Base-by-base conservation (phyloP, 495 filamentous ascomycete species). In the Lasiosphaeris hirsuta region DNA sequence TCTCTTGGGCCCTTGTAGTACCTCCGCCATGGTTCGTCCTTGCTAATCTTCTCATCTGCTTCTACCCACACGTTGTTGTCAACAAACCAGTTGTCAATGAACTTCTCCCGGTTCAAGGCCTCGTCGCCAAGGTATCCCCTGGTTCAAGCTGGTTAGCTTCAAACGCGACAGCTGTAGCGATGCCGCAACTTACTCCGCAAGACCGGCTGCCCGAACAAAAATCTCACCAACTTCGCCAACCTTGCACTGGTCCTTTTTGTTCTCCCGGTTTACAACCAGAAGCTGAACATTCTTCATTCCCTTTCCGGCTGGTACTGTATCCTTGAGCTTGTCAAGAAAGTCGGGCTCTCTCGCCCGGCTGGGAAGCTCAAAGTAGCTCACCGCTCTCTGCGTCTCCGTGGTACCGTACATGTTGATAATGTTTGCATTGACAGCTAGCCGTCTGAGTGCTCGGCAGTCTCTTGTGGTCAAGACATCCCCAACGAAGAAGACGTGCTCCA, bases 201-300 rank as follows among this genome's bases (percentile, higher is more conserved):
- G 80, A 59, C 93, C 94, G 36, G 79, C 94, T 18, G 94, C 94
- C 18, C 94, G 83, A 18, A 97, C 83, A 60, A 88, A 94, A 10
- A 97, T 89, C 70, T 97, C 92, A 19, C 92, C 92, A 14, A 86
- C 81, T 63, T 96, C 89, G 7, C 91, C 91, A 36, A 94, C 77
- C 35, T 80, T 81, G 69, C 94, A 98, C 18, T 92, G 76, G 38
- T 82, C 81, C 49, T 78, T 82, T 48, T 75, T 71, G 66, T 96
- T 84, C 60, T 89, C 83, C 6, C 89, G 86, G 70, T 96, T 84
- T 17, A 97, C 90, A 19, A 97, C 89, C 1, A 98, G 75, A 40
- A 98, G 79, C 67, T 97, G 94, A 4, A 98, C 94, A 64, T 97
- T 85, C 56, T 90, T 71, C 90, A 97, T 98, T 14, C 94, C 94